phyloP scores from a whole-genome alignment of 805 yeast genomes.

The Naumovozyma castellii region DNA sequence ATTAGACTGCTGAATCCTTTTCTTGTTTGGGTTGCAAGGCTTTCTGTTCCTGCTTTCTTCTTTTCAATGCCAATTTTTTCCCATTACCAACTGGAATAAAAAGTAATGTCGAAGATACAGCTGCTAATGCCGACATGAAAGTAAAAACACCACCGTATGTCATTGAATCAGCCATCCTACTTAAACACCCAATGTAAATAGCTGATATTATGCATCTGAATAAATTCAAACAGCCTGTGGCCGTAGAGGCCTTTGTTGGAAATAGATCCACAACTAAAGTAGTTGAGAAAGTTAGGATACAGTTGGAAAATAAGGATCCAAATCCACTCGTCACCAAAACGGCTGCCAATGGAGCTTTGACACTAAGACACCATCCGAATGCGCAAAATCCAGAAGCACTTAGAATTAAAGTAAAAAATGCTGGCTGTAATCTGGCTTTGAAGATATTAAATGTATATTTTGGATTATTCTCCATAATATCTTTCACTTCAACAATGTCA shows the following conservation, averaged over 20 bases:
- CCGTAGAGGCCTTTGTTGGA: slow-evolving; percentile 63
- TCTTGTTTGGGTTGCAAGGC: background rate
- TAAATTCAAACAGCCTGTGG: slow-evolving; percentile 64
- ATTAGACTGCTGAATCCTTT: background rate
- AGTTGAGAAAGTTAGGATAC: slow-evolving; percentile 46
- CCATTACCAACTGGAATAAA: slow-evolving; percentile 28
- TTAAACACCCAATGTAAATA: slow-evolving; percentile 55
- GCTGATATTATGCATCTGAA: slow-evolving; percentile 66
- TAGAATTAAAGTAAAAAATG: slow-evolving; percentile 34
- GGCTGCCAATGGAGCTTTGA: slow-evolving; percentile 39
- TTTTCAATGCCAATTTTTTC: slow-evolving; percentile 20
- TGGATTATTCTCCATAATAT: slow-evolving; percentile 16
- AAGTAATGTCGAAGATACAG: slow-evolving; percentile 18
- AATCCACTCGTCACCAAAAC: slow-evolving; percentile 53
- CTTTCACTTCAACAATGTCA: slow-evolving; percentile 12
- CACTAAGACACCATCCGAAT: slow-evolving; percentile 68
- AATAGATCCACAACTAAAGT: slow-evolving; percentile 67
- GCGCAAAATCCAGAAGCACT: slow-evolving; percentile 36
- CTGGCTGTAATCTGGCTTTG: slow-evolving; percentile 43
- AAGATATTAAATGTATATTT: slow-evolving; percentile 43
- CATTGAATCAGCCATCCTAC: slow-evolving; percentile 48
- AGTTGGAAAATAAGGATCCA: slow-evolving; percentile 49
- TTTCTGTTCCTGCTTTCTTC: slow-evolving; percentile 8
- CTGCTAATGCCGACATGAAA: slow-evolving; percentile 47
- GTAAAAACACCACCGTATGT: slow-evolving; percentile 72